Evolutionary conservation across 2,329 filamentous ascomycete genomes (phyloP).

Genomic region (Botrytis aclada): DNA sequence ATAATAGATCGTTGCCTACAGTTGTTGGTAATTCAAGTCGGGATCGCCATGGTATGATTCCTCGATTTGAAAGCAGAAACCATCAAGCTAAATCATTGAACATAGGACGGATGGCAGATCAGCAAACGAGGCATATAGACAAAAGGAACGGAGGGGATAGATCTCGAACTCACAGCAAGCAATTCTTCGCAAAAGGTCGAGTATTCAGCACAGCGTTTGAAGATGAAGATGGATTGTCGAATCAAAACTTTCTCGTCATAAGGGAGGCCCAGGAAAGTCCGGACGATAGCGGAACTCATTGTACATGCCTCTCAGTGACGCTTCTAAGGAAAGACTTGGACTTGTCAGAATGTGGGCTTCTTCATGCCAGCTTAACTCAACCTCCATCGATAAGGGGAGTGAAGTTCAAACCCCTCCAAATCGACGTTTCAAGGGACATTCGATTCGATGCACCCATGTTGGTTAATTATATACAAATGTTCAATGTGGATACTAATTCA

Average conservation of each 20-base stretch:
- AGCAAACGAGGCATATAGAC: neutral
- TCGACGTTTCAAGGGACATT: neutral
- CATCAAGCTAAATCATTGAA: neutral
- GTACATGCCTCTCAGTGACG: neutral
- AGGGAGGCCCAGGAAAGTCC: neutral
- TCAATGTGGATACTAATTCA: conserved; percentile 2
- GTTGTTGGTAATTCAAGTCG: neutral
- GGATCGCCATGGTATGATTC: neutral
- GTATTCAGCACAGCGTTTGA: neutral
- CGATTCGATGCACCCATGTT: neutral
- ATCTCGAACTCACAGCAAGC: neutral
- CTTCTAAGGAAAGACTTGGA: neutral
- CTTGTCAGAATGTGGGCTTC: neutral
- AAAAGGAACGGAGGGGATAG: neutral
- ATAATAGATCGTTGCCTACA: neutral
- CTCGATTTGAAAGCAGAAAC: neutral
- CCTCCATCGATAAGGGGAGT: neutral
- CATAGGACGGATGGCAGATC: conserved; percentile 1
- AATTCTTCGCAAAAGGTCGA: neutral
- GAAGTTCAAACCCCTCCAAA: neutral
- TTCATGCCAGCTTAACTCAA: neutral
- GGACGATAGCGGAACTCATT: neutral
- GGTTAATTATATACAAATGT: conserved; percentile 1
- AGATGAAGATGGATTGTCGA: neutral
- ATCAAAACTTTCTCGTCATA: neutral